Evolutionary conservation across 2,329 filamentous ascomycete genomes (phyloP).

Genomic region (Claviceps paspali): DNA sequence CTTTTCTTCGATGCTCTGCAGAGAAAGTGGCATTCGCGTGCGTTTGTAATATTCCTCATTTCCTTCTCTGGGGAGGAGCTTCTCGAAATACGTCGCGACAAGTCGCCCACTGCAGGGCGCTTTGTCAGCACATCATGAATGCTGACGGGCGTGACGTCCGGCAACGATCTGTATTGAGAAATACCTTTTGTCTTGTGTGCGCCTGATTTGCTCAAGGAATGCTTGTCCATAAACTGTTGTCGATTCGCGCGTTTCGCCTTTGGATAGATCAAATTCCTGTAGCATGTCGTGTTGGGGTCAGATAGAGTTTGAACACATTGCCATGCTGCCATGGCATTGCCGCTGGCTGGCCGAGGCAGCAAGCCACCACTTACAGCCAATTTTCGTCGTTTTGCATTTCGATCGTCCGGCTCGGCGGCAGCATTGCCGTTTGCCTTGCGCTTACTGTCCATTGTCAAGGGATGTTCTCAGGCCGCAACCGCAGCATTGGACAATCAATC

Average conservation of each 20-base stretch:
- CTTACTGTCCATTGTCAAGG: constrained; percentile 37
- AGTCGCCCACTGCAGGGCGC: constrained; percentile 46
- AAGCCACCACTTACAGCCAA: constrained; percentile 25
- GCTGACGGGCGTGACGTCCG: neutral
- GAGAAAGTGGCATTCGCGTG: constrained; percentile 63
- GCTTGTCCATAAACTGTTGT: constrained; percentile 57
- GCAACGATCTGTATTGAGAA: constrained; percentile 19
- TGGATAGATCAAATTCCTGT: constrained; percentile 30
- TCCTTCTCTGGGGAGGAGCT: constrained; percentile 46
- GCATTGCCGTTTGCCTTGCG: constrained; percentile 36
- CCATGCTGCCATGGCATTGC: neutral
- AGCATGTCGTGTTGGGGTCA: constrained; percentile 3
- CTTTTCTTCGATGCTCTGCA: constrained; percentile 63
- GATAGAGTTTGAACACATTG: neutral
- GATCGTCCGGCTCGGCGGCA: constrained; percentile 32
- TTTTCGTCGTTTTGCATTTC: constrained; percentile 40
- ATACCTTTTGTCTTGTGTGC: constrained; percentile 70
- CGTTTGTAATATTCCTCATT: constrained; percentile 64
- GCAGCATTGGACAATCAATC: constrained; percentile 11
- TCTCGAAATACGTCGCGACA: constrained; percentile 62
- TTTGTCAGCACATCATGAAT: neutral
- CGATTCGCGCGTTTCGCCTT: constrained; percentile 48
- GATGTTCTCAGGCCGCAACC: constrained; percentile 10
- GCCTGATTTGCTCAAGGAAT: constrained; percentile 60
- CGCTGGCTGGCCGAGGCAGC: neutral